Evolutionary conservation across 495 filamentous ascomycete species (phyloP), one percentile per base, ranked within the genome.

Genomic region (Penicillium cosmopolitanum): DNA sequence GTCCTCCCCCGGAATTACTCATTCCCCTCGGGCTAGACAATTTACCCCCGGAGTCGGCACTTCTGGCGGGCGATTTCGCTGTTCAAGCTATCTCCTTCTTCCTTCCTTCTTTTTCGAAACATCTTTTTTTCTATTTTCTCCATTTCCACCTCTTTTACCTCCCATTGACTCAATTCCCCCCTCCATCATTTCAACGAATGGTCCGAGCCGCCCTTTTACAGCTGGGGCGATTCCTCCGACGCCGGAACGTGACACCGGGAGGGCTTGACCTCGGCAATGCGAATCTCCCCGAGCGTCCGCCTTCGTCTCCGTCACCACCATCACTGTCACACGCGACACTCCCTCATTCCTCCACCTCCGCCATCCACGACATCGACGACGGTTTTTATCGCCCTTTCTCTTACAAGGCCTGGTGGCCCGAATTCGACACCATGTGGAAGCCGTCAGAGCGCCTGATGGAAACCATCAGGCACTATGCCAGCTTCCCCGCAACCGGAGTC

Each of bases 381-480:
- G 19, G 35, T 59, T 18, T 42, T 16, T 51, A 36, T 31, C 33
- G 55, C 47, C 36, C 50, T 38, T 42, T 38, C 53, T 33, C 23
- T 2, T 48, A 13, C 46, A 44, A 44, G 74, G 73, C 71, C 74
- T 40, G 60, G 42, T 34, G 73, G 71, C 74, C 72, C 63, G 50
- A 66, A 56, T 55, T 35, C 56, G 56, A 42, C 56, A 87, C 67
- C 61, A 93, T 93, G 89, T 97, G 93, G 93, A 96, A 89, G 81
- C 85, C 84, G 75, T 88, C 90, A 53, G 90, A 95, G 77, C 80
- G 84, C 77, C 75, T 98, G 88, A 94, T 96, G 92, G 89, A 96
- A 64, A 96, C 89, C 86, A 98, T 98, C 90, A 92, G 90, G 74
- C 94, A 97, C 82, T 97, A 97, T 84, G 89, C 91, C 71, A 89